Evolutionary conservation across 2,329 filamentous ascomycete species (phyloP).

Genomic region (Phyllosticta citriasiana): DNA sequence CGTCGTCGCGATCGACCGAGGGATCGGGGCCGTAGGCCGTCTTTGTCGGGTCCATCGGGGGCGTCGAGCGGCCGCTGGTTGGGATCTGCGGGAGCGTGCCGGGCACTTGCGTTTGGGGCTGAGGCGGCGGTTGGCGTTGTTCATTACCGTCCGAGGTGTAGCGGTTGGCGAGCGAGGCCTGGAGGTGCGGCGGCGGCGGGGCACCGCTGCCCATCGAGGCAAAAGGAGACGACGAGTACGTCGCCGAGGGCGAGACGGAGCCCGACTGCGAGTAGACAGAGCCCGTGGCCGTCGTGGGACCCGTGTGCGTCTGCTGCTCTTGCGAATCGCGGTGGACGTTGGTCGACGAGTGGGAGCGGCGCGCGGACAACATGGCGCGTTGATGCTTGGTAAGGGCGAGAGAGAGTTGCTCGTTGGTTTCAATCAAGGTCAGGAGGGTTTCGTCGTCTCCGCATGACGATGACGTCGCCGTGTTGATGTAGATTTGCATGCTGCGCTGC

Average conservation of each 20-base stretch:
- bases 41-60: not conserved
- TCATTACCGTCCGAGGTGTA: not conserved
- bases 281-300: slow-evolving; percentile 3
- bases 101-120: slow-evolving; percentile 9
- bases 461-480: slow-evolving; percentile 53
- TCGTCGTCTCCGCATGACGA: slow-evolving; percentile 54
- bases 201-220: not conserved
- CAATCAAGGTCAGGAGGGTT: slow-evolving; percentile 86
- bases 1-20: slow-evolving; percentile 15
- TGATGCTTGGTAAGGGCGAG: slow-evolving; percentile 76
- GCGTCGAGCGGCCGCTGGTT: not conserved
- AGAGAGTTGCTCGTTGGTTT: slow-evolving; percentile 86
- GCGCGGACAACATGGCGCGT: slow-evolving; percentile 57
- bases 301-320: slow-evolving; percentile 9
- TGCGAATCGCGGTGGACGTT: not conserved
- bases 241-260: not conserved
- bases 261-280: not conserved
- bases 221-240: not conserved
- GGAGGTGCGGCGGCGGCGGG: not conserved
- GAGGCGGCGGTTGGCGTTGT: slow-evolving; percentile 3
- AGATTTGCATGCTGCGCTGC: slow-evolving; percentile 70
- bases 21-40: not conserved
- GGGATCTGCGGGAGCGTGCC: slow-evolving; percentile 4
- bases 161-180: not conserved
- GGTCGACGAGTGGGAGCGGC: slow-evolving; percentile 27